Base-by-base conservation (phyloP, 208 protist genomes). In the Spongospora subterranea region DNA sequence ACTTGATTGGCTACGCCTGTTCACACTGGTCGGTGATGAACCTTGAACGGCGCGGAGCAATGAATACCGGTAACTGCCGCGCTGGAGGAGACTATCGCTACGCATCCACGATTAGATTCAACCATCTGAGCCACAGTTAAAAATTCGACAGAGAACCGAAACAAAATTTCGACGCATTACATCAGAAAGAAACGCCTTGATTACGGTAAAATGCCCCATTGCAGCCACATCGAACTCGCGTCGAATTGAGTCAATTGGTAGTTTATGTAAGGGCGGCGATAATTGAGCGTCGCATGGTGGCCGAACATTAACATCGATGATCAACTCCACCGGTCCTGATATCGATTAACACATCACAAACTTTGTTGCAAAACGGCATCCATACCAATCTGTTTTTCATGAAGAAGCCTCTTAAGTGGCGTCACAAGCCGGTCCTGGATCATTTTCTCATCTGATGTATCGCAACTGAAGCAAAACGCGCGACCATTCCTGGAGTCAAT, bases 381-480 rank as follows among this genome's bases (percentile, higher is more conserved):
- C n/a, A 43, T 40, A 82, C 71, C 71, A 35, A 82, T 82, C 6
- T 82, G n/a, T n/a, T 82, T 82, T 6, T 82, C 71, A 20, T 82
- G 71, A 20, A 39, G n/a, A 6, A 82, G 71, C 35, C n/a, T 35
- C 71, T n/a, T 6, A 6, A 82, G 35, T 20, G 71, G 71, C 6
- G 35, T n/a, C 71, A 82, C 17, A 20, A 82, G 71, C 6, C 40
- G 11, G 17, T 82, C 17, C 17, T 82, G 6, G 35, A 82, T 13
- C 6, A n/a, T 35, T n/a, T 82, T 35, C 71, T 82, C 71, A 43
- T 82, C n/a, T 6, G 17, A 40, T n/a, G 71, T 82, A 35, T 82
- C 71, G 35, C 71, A 82, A n/a, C 71, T 82, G 71, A 82, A 82
- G 71, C n/a, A 82, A 43, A 82, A 82, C n/a, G 71, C 71, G n/a